Evolutionary conservation across 257 asterid species (phyloP).

Genomic region (Anisodus acutangulus): DNA sequence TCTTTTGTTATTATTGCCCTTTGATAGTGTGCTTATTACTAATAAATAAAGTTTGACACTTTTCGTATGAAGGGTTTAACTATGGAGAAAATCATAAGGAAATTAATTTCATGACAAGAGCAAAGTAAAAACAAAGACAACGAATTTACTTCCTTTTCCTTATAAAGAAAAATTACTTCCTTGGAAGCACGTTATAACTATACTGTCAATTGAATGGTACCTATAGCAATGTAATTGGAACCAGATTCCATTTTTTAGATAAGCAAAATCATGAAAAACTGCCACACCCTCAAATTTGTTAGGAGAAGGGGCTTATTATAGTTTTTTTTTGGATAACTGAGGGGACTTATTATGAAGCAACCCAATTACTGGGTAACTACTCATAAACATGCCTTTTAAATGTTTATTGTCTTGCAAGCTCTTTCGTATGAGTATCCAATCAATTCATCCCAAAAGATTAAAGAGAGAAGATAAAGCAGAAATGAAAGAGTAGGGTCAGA

Average conservation of each 20-base stretch:
- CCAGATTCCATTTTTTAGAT: too few species aligned
- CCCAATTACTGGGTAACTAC: neutral
- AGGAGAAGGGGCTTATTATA: neutral
- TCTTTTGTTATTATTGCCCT: constrained; percentile 24
- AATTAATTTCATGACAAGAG: neutral
- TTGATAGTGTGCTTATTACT: neutral
- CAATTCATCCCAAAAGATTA: neutral
- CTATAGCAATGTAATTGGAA: too few species aligned
- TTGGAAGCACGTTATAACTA: neutral
- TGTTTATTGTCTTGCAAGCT: neutral
- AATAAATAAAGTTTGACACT: neutral
- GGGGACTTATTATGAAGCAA: neutral
- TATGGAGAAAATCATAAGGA: neutral
- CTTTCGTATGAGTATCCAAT: neutral
- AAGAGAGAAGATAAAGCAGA: neutral
- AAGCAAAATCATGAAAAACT: neutral
- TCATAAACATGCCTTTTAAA: neutral
- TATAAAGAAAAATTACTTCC: neutral
- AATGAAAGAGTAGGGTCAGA: neutral
- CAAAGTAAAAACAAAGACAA: neutral
- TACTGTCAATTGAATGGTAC: neutral
- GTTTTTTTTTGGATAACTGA: neutral
- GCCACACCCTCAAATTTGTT: constrained; percentile 18
- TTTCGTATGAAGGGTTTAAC: neutral
- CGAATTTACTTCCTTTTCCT: constrained; percentile 56